phyloP scores from a whole-genome alignment of 306 rosid species.

The Quercus wislizeni region DNA sequence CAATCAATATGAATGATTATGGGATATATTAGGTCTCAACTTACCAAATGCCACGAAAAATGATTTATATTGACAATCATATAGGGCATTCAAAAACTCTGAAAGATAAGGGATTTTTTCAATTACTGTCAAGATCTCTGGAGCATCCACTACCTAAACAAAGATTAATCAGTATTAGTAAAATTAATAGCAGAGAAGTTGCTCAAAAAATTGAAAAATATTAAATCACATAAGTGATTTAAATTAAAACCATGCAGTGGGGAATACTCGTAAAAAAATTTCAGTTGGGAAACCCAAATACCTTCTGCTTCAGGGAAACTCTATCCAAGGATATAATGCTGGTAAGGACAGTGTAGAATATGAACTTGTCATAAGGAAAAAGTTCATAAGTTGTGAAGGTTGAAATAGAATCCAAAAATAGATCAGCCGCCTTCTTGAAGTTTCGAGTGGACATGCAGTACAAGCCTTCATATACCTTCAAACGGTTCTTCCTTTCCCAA shows the following conservation, averaged over 20 bases:
- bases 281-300: constrained; percentile 5
- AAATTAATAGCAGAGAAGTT: neutral
- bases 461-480: constrained; percentile 95
- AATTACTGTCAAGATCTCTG: constrained; percentile 90
- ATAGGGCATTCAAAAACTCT: constrained; percentile 76
- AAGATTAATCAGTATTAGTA: constrained; percentile 10
- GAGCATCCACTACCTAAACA: constrained; percentile 92
- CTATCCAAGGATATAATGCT: constrained; percentile 94
- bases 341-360: constrained; percentile 91
- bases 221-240: neutral
- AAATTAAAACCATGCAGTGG: neutral
- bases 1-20: no score
- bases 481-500: constrained; percentile 97
- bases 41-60: no score
- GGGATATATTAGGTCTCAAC: no score
- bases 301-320: constrained; percentile 95
- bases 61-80: constrained; percentile 31
- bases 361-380: constrained; percentile 83
- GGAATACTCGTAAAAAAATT: neutral
- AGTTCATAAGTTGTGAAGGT: constrained; percentile 93
- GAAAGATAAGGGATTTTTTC: constrained; percentile 85
- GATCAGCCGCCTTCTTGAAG: constrained; percentile 80
- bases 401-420: constrained; percentile 94
- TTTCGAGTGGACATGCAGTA: constrained; percentile 89
- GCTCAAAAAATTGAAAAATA: neutral